Evolutionary conservation across 768 basidiomycete genomes (phyloP), one percentile per base, ranked within the genome.

Genomic region (Macrocybe gigantea): DNA sequence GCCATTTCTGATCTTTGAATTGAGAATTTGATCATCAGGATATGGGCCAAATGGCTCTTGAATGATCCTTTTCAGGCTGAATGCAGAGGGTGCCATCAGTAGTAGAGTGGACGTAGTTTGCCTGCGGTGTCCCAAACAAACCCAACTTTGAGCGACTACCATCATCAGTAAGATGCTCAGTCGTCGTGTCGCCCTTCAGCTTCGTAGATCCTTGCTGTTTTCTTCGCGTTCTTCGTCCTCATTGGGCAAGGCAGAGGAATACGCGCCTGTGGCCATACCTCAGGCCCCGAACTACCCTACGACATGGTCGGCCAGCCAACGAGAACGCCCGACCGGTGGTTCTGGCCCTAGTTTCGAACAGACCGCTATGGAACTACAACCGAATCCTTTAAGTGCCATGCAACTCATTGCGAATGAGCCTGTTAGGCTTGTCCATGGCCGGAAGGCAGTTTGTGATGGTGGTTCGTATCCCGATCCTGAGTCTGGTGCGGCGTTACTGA

Each of bases 381-480:
- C 96, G 1, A 82, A 82, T 49, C 86, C 95, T 9, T 73, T 85
- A 53, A 89, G 89, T 51, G 96, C 95, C 2, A 93, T 97, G 86
- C 85, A 86, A 53, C 75, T 98, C 58, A 78, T 98, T 56, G 76
- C 77, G 42, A 75, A 89, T 54, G 93, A 96, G 64, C 93, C 95
- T 6, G 78, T 95, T 47, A 75, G 86, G 44, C 61, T 93, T 39
- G 85, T 95, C 7, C 66, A 90, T 39, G 87, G 82, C 13, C 77
- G 95, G 56, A 91, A 82, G 65, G 93, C 93, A 2, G 75, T 85
- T 42, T 99, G 96, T 64, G 95, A 99, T 64, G 96, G 96, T 59
- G 95, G 96, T 97, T 55, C 57, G 90, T 72, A 41, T 44, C 29
- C 33, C 32, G 22, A 1, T 32, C 39, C 30, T 37, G 14, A 14